phyloP scores from a whole-genome alignment of 176 grass and related monocot genomes.

The Zoysia pacifica region DNA sequence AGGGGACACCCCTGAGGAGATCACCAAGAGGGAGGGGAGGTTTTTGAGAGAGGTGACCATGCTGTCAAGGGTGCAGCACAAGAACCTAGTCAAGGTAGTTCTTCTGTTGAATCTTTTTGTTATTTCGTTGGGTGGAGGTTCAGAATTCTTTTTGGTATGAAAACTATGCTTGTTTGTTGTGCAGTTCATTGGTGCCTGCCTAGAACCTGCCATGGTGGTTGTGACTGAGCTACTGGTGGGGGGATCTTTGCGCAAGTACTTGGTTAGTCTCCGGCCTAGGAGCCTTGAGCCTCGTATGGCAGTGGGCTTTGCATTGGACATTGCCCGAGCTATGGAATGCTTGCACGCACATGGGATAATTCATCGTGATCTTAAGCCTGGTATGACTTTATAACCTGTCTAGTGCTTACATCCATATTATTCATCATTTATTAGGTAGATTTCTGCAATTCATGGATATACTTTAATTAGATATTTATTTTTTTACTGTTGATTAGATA shows the following conservation, averaged over 20 bases:
- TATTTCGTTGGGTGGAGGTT: conserved; percentile 27
- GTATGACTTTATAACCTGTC: conserved; percentile 46
- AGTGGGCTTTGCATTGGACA: conserved; percentile 81
- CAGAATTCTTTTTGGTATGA: conserved; percentile 27
- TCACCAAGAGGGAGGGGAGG: conserved; percentile 69
- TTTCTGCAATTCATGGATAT: conserved; percentile 17
- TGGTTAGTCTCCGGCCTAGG: conserved; percentile 80
- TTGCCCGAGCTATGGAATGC: conserved; percentile 92
- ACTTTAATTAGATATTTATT: background rate
- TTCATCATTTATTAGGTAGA: conserved; percentile 17
- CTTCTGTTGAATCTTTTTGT: conserved; percentile 16
- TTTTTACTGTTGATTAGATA: background rate
- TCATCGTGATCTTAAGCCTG: conserved; percentile 98
- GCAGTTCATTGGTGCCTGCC: conserved; percentile 94
- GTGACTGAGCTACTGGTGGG: conserved; percentile 90
- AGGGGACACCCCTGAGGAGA: conserved; percentile 83
- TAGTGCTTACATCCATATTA: background rate
- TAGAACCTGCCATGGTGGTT: conserved; percentile 92
- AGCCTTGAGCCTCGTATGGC: conserved; percentile 79
- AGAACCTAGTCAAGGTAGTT: conserved; percentile 92
- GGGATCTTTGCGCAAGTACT: conserved; percentile 81
- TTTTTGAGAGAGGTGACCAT: conserved; percentile 95
- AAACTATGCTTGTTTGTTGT: conserved; percentile 26
- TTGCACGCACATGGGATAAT: conserved; percentile 97
- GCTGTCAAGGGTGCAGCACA: conserved; percentile 92